Conservation (phyloP, 768 basidiomycete genomes). For the Panaeolus cyanescens region DNA sequence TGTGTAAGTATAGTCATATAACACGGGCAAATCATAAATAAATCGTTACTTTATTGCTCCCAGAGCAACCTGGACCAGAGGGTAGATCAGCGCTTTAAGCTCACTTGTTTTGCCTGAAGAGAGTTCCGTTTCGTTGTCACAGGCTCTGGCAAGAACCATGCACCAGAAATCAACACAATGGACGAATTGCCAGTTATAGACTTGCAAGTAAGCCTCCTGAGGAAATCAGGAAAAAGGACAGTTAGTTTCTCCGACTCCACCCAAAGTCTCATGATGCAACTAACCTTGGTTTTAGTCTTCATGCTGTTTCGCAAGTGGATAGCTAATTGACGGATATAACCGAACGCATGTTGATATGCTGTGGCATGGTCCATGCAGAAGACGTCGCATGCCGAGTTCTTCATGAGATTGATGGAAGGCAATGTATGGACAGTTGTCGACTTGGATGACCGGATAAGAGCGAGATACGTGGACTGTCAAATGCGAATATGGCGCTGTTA, state of each 20-base stretch:
- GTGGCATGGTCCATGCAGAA: slow-evolving; percentile 75
- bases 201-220: slow-evolving; percentile 89
- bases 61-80: slow-evolving; percentile 90
- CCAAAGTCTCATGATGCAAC: slow-evolving; percentile 13
- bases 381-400: slow-evolving; percentile 93
- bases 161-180: slow-evolving; percentile 98
- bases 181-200: slow-evolving; percentile 99
- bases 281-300: slow-evolving; percentile 83
- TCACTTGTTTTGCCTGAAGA: slow-evolving; percentile 68
- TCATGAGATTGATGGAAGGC: slow-evolving; percentile 94
- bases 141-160: slow-evolving; percentile 82
- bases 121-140: slow-evolving; percentile 57
- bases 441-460: slow-evolving; percentile 82
- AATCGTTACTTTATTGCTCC: slow-evolving; percentile 85
- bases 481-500: not conserved
- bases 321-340: slow-evolving; percentile 93
- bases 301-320: slow-evolving; percentile 90
- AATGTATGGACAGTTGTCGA: slow-evolving; percentile 85
- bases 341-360: slow-evolving; percentile 94
- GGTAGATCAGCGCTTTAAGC: slow-evolving; percentile 88
- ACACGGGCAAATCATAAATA: slow-evolving; percentile 1
- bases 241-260: not conserved
- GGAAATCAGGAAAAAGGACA: slow-evolving; percentile 5
- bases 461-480: slow-evolving; percentile 80
- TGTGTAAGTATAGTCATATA: slow-evolving; percentile 7